These are phyloP conservation scores for Malassezia psittaci DNA, from an alignment of 1,284 basidiomycete genomes.

Conservation along the genomic window DNA sequence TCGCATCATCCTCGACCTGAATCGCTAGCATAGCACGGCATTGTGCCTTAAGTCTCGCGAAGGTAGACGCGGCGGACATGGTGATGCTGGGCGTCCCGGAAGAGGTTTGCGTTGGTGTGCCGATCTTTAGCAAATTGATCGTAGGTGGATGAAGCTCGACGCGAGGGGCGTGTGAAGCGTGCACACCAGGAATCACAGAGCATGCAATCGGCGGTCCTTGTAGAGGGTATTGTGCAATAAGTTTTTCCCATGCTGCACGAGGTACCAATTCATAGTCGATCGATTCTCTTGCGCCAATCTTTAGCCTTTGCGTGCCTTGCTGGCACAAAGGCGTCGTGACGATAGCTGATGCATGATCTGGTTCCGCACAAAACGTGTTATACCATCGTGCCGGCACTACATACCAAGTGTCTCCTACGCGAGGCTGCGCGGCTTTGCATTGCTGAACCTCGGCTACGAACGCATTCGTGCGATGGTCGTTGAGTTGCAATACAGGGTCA, in stretches of 20 bases:
- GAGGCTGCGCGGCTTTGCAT: constrained; percentile 51
- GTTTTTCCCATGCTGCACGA: constrained; percentile 60
- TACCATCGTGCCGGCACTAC: constrained; percentile 64
- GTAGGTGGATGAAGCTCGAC: constrained; percentile 70
- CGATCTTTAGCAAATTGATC: constrained; percentile 55
- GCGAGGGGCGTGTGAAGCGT: constrained; percentile 51
- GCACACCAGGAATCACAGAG: constrained; percentile 54
- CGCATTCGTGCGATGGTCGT: constrained; percentile 1
- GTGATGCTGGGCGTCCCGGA: constrained; percentile 23
- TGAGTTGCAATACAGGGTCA: constrained; percentile 9
- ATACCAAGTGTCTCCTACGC: constrained; percentile 64
- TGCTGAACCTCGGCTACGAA: constrained; percentile 9
- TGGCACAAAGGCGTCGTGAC: constrained; percentile 62
- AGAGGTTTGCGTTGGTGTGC: constrained; percentile 28
- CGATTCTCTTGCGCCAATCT: constrained; percentile 55
- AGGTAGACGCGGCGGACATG: constrained; percentile 29
- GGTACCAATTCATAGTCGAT: constrained; percentile 71
- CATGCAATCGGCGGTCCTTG: constrained; percentile 56
- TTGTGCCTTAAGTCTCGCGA: constrained; percentile 27
- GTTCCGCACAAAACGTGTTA: constrained; percentile 59
- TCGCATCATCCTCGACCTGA: constrained; percentile 19
- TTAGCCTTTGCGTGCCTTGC: constrained; percentile 21
- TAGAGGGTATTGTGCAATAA: constrained; percentile 64
- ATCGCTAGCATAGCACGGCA: constrained; percentile 21
- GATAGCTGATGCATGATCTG: constrained; percentile 59